Conservation (phyloP, 2,329 filamentous ascomycete genomes). For the Fusarium sp. region DNA sequence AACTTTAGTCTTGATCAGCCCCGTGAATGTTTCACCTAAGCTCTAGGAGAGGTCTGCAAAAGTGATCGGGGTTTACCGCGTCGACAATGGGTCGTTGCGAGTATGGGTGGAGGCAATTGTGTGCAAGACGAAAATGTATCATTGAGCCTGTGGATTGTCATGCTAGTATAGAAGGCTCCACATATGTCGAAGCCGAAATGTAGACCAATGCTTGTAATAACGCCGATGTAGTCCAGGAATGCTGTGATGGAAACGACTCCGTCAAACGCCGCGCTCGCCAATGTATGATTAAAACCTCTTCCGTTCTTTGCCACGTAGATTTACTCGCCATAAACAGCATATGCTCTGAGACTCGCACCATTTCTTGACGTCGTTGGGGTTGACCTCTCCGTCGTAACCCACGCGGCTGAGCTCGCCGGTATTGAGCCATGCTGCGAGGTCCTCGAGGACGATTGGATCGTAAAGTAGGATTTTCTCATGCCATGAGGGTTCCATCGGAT, state of each 20-base stretch:
- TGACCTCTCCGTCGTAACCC: constrained; percentile 74
- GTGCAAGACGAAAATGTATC: not conserved
- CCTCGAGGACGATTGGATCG: constrained; percentile 89
- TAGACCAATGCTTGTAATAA: constrained; percentile 3
- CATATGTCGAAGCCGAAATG: constrained; percentile 1
- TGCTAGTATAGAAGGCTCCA: not conserved
- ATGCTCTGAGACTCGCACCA: constrained; percentile 93
- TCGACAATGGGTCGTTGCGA: not conserved
- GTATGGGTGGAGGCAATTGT: not conserved
- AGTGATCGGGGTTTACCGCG: not conserved
- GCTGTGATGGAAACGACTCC: constrained; percentile 5
- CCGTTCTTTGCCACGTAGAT: constrained; percentile 62
- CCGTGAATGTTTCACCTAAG: constrained; percentile 8
- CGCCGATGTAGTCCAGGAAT: constrained; percentile 2
- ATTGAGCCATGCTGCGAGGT: constrained; percentile 87
- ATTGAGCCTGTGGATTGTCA: not conserved
- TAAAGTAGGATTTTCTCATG: constrained; percentile 95
- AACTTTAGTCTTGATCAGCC: constrained; percentile 7
- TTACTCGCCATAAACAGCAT: constrained; percentile 81
- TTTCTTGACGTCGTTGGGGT: constrained; percentile 76
- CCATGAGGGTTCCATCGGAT: constrained; percentile 74
- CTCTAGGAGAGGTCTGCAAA: not conserved
- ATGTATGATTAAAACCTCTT: constrained; percentile 55
- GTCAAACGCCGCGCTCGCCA: constrained; percentile 31
- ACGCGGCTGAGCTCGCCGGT: constrained; percentile 71